These are phyloP conservation scores for Exophiala phaeomuriformis DNA, from an alignment of 2,329 filamentous ascomycete genomes.

Conservation along the genomic window DNA sequence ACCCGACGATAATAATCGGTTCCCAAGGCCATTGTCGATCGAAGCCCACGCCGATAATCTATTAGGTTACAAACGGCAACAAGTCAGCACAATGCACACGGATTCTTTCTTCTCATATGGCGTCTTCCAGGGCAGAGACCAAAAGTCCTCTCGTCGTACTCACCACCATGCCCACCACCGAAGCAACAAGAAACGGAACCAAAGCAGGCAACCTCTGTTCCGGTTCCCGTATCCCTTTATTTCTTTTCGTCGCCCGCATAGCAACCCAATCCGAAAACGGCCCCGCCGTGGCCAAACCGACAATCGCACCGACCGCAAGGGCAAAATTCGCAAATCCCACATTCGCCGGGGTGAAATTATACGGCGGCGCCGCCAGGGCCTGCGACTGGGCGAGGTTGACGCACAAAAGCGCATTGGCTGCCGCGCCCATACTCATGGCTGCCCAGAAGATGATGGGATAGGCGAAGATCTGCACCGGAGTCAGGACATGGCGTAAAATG, in stretches of 20 bases:
- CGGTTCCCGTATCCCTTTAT: constrained; percentile 49
- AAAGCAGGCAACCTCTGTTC: constrained; percentile 52
- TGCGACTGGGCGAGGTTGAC: constrained; percentile 53
- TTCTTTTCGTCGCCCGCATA: constrained; percentile 44
- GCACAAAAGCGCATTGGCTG: constrained; percentile 49
- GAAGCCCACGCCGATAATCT: constrained; percentile 38
- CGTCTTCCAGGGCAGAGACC: background rate
- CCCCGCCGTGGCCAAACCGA: constrained; percentile 49
- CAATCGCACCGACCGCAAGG: constrained; percentile 46
- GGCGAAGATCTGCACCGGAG: constrained; percentile 53
- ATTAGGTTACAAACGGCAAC: background rate
- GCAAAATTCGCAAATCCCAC: constrained; percentile 54
- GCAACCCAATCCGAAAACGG: constrained; percentile 51
- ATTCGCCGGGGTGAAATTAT: constrained; percentile 44
- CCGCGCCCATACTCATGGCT: constrained; percentile 54
- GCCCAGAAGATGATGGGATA: constrained; percentile 58
- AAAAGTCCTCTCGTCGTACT: constrained; percentile 29
- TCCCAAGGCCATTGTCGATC: constrained; percentile 47
- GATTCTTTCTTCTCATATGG: background rate
- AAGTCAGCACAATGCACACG: background rate
- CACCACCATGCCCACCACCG: constrained; percentile 51
- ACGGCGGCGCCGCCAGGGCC: constrained; percentile 48
- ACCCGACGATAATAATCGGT: constrained; percentile 52
- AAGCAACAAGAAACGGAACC: constrained; percentile 50
- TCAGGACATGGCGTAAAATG: constrained; percentile 37